Percentiles rank a stretch among this genome's conserved stretches.
These are phyloP conservation scores for Henckelia pumila DNA, from an alignment of 257 asterid genomes.

Conservation along the genomic window DNA sequence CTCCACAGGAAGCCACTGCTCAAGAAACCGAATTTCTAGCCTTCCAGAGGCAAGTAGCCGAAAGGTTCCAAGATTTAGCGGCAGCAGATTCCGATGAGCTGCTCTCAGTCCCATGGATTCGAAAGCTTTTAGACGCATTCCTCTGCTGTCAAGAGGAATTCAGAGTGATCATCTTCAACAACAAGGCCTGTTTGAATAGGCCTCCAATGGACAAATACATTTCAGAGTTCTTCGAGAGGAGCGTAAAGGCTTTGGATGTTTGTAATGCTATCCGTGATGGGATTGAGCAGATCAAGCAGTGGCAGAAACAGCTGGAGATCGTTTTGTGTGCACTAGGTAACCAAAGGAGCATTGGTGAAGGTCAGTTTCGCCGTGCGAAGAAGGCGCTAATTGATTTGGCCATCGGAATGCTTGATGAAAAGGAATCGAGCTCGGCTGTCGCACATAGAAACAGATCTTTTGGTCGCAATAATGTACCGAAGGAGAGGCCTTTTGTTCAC, in stretches of 20 bases:
- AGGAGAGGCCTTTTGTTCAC: conserved; percentile 48
- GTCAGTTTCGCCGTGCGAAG: conserved; percentile 71
- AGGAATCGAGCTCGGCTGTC: conserved; percentile 27
- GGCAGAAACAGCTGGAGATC: conserved; percentile 70
- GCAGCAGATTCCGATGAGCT: conserved; percentile 40
- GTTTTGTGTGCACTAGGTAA: conserved; percentile 49
- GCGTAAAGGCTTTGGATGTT: conserved; percentile 67
- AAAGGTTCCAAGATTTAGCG: conserved; percentile 40
- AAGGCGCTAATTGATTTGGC: conserved; percentile 62
- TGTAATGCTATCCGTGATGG: conserved; percentile 78
- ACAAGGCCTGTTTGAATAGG: conserved; percentile 27
- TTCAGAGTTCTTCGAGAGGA: conserved; percentile 56
- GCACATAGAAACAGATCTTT: conserved; percentile 81
- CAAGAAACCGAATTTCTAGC: conserved; percentile 47
- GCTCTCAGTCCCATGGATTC: conserved; percentile 63
- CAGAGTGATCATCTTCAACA: conserved; percentile 36
- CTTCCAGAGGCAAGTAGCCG: conserved; percentile 56
- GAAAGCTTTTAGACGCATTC: conserved; percentile 49
- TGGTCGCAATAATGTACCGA: conserved; percentile 50
- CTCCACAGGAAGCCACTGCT: conserved; percentile 29
- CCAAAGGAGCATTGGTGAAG: conserved; percentile 58
- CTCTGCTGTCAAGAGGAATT: conserved; percentile 66
- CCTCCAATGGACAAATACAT: conserved; percentile 44
- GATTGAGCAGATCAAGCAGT: conserved; percentile 56
- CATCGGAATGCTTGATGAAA: conserved; percentile 48